These are phyloP conservation scores for Xerocomus brunneocitrinus DNA, from an alignment of 768 basidiomycete genomes.

Conservation along the genomic window DNA sequence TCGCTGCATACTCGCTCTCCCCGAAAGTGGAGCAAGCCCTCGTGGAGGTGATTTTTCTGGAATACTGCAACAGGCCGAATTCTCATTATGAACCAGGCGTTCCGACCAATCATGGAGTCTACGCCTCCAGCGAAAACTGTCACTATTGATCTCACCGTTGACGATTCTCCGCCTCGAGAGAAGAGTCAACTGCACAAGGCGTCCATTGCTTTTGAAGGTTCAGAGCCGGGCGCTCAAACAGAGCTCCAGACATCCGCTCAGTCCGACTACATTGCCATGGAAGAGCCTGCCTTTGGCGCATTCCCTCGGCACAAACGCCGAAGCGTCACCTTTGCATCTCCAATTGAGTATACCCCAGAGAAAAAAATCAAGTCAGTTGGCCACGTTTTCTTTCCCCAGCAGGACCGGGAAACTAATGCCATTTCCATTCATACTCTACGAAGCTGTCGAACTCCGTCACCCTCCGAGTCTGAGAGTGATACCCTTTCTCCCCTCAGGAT, in stretches of 20 bases:
- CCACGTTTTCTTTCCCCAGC: background rate
- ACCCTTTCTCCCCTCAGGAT: conserved; percentile 18
- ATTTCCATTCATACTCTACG: background rate
- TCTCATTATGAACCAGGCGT: conserved; percentile 12
- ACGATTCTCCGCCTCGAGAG: conserved; percentile 21
- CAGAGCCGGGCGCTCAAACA: background rate
- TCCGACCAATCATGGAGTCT: conserved; percentile 3
- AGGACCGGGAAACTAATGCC: background rate
- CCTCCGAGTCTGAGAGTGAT: conserved; percentile 7
- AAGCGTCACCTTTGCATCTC: conserved; percentile 31
- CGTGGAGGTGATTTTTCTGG: conserved; percentile 8
- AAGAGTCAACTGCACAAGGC: background rate
- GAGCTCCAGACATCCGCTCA: background rate
- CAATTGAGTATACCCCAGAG: conserved; percentile 13
- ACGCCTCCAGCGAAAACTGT: conserved; percentile 22
- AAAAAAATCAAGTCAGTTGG: conserved; percentile 10
- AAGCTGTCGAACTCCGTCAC: conserved; percentile 1
- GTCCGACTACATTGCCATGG: background rate
- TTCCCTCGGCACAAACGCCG: conserved; percentile 12
- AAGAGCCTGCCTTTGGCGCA: background rate
- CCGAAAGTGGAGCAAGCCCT: conserved; percentile 2
- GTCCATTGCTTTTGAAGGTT: background rate
- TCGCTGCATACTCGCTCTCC: conserved; percentile 1
- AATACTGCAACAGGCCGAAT: background rate
- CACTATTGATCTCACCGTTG: conserved; percentile 45